Evolutionary conservation across 805 yeast species (phyloP).

Genomic region (Brettanomyces nanus): DNA sequence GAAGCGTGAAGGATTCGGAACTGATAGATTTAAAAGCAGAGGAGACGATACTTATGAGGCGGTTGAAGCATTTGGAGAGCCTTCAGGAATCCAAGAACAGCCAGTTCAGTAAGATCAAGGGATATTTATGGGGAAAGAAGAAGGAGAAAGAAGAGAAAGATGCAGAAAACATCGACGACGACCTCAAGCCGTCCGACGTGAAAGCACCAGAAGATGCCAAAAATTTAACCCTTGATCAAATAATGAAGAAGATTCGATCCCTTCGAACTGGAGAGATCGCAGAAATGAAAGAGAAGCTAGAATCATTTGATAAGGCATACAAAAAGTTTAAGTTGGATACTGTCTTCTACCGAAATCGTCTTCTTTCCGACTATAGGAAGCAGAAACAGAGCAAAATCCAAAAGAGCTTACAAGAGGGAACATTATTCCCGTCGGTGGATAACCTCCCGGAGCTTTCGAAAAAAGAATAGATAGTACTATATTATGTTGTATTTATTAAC

Average conservation of each 20-base stretch:
- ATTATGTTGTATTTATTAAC: neutral
- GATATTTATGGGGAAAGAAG: slow-evolving; percentile 16
- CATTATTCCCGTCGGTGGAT: slow-evolving; percentile 32
- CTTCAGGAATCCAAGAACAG: slow-evolving; percentile 14
- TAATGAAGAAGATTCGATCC: neutral
- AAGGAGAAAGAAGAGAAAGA: slow-evolving; percentile 5
- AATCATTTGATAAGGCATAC: slow-evolving; percentile 24
- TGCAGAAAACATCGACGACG: slow-evolving; percentile 8
- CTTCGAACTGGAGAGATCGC: slow-evolving; percentile 7
- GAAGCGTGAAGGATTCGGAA: slow-evolving; percentile 10
- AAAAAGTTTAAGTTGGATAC: slow-evolving; percentile 32
- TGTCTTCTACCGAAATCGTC: slow-evolving; percentile 34
- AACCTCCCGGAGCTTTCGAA: slow-evolving; percentile 12
- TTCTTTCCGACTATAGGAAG: slow-evolving; percentile 29
- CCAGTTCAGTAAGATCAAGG: slow-evolving; percentile 19
- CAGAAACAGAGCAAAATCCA: slow-evolving; percentile 23
- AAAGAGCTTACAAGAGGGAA: slow-evolving; percentile 28
- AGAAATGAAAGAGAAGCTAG: slow-evolving; percentile 6
- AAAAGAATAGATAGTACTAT: neutral
- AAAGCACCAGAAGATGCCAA: neutral
- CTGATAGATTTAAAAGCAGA: slow-evolving; percentile 17
- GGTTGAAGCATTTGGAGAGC: slow-evolving; percentile 30
- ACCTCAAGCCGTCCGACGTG: slow-evolving; percentile 4
- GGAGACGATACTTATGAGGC: slow-evolving; percentile 20
- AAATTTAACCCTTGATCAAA: slow-evolving; percentile 1